A percentile compares a stretch with the other conserved stretches of the same genome.
These are phyloP conservation scores for Piloderma croceum DNA, from an alignment of 768 basidiomycete species.

Conservation along the genomic window DNA sequence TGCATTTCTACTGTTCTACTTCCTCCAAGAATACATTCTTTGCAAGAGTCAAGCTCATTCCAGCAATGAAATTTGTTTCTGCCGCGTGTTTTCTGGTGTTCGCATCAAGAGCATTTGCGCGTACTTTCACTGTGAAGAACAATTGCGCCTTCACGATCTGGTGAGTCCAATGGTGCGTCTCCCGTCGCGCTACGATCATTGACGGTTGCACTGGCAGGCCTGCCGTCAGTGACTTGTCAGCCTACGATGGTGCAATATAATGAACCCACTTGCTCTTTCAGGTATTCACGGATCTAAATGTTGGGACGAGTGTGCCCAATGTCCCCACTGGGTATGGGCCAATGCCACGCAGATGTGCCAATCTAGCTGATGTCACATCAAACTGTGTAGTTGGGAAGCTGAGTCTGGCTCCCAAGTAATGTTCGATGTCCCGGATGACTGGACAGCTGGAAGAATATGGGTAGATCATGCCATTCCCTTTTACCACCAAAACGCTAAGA, in stretches of 20 bases:
- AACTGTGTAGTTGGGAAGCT: conserved; percentile 33
- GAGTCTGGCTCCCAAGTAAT: conserved; percentile 31
- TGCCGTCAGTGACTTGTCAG: conserved; percentile 42
- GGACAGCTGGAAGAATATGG: conserved; percentile 61
- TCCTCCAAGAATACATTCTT: too few relatives aligned
- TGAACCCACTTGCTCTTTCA: conserved; percentile 30
- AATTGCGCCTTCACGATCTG: conserved; percentile 65
- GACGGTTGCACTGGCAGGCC: conserved; percentile 55
- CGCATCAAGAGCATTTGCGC: conserved; percentile 15
- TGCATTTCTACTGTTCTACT: background rate
- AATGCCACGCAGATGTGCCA: background rate
- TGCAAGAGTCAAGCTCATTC: background rate
- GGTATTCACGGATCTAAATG: background rate
- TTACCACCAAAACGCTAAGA: background rate
- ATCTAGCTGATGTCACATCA: background rate
- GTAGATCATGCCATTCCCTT: background rate
- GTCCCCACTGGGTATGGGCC: background rate
- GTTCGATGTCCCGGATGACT: conserved; percentile 55
- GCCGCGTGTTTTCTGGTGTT: background rate
- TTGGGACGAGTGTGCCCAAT: background rate
- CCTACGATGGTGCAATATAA: conserved; percentile 26
- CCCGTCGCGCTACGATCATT: conserved; percentile 19
- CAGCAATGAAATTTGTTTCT: background rate
- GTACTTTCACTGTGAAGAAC: conserved; percentile 59
- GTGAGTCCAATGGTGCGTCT: conserved; percentile 28